Evolutionary conservation across 148 eudicot species (phyloP), one percentile per base, ranked within the genome.

Genomic region (Chenopodium album): DNA sequence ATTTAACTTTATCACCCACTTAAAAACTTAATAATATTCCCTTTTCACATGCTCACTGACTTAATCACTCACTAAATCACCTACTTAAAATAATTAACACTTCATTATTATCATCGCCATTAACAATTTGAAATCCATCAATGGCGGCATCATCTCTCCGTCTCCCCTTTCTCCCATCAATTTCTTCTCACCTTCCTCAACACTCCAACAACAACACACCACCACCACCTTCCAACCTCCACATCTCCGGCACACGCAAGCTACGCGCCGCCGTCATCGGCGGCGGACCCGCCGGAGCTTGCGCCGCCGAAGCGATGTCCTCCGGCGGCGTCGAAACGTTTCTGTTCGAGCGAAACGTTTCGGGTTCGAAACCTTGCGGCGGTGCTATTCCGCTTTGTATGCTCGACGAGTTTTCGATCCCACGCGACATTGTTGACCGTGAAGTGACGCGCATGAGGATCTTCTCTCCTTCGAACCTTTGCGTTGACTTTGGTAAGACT

Each of bases 361-460:
- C 85, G 32, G 90, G 90, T 9, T 92, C 98, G 54, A 95, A 95
- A 82, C 97, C 98, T 26, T 95, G 98, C 85, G 98, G 97, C 47
- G 97, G 97, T 64, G 98, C 98, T 4, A 92, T 95, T 69, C 98
- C 98, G 0, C 88, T 95, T 4, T 95, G 98, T 60, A 95, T 95
- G 98, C 92, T 93, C 64, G 94, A 92, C 50, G 97, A 95, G 84
- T 95, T 93, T 85, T 68, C 82, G 31, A 91, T 95, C 87, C 98
- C 97, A 17, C 34, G 68, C 14, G 67, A 86, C 22, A 87, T 95
- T 79, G 86, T 95, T 75, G 97, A 95, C 84, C 89, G 98, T 17
- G 88, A 87, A 48, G 98, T 95, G 46, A 92, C 94, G 13, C 90
- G 90, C 70, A 92, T 93, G 94, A 89, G 89, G 60, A 91, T 95